A percentile compares a stretch with the other conserved stretches of the same genome.
phyloP scores from a whole-genome alignment of 495 filamentous ascomycete species.

The Rhypophila decipiens region DNA sequence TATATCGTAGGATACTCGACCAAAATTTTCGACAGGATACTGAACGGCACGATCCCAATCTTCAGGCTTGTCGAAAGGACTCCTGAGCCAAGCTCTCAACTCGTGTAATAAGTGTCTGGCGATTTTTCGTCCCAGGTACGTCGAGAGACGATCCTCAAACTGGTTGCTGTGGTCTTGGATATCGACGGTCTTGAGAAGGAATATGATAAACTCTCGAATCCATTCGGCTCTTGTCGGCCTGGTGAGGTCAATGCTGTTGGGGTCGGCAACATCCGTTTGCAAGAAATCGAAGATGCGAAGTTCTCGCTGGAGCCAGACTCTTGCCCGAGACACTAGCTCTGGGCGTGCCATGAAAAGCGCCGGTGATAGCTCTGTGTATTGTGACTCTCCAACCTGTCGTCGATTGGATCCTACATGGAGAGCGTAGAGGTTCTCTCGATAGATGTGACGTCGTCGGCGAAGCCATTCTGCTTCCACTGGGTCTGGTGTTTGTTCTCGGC shows the following conservation, averaged over 20 bases:
- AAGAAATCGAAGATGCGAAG: slow-evolving; percentile 82
- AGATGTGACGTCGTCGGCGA: too few species aligned
- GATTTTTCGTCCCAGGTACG: slow-evolving; percentile 76
- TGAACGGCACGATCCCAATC: slow-evolving; percentile 81
- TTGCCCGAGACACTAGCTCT: slow-evolving; percentile 71
- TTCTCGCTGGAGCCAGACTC: slow-evolving; percentile 82
- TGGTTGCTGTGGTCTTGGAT: slow-evolving; percentile 79
- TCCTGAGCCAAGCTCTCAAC: slow-evolving; percentile 71
- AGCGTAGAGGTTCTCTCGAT: too few species aligned
- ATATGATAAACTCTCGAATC: slow-evolving; percentile 79
- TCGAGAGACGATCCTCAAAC: slow-evolving; percentile 80
- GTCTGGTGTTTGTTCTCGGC: too few species aligned
- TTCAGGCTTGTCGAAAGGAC: slow-evolving; percentile 60
- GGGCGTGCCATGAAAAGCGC: slow-evolving; percentile 54
- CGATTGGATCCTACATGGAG: slow-evolving; percentile 75
- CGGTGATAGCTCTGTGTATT: slow-evolving; percentile 72
- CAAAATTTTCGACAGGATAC: too few species aligned
- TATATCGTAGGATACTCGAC: too few species aligned
- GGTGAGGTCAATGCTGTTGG: slow-evolving; percentile 28
- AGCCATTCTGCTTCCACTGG: too few species aligned
- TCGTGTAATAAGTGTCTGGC: slow-evolving; percentile 80
- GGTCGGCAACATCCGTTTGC: slow-evolving; percentile 17
- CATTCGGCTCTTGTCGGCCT: slow-evolving; percentile 80
- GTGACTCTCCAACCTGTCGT: too few species aligned
- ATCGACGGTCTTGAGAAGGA: slow-evolving; percentile 84